Conservation (phyloP, 306 rosid species). For the Calophaca sinica region DNA sequence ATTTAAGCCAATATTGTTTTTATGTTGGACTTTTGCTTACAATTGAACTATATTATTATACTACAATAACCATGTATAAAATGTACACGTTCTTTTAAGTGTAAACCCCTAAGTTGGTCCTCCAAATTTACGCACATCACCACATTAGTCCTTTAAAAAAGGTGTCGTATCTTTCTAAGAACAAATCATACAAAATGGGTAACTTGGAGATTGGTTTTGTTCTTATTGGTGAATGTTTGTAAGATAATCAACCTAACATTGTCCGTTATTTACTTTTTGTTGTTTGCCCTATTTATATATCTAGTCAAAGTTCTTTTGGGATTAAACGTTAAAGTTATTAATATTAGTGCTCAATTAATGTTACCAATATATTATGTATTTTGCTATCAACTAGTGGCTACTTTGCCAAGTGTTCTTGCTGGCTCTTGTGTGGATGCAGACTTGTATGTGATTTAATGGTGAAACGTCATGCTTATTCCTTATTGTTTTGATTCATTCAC, state of each 20-base stretch:
- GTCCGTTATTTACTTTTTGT: neutral
- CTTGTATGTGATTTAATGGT: constrained; percentile 28
- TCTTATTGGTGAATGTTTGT: constrained; percentile 3
- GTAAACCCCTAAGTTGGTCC: neutral
- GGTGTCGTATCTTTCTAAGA: constrained; percentile 78
- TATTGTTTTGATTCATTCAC: constrained; percentile 20
- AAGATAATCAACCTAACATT: constrained; percentile 15
- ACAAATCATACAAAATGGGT: constrained; percentile 72
- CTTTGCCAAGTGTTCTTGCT: constrained; percentile 21
- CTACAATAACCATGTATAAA: neutral
- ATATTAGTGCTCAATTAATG: neutral
- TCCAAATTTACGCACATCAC: neutral
- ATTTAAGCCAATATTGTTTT: too few species aligned
- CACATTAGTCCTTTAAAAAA: constrained; percentile 5
- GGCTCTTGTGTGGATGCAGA: constrained; percentile 19
- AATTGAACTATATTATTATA: neutral
- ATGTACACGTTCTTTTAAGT: neutral
- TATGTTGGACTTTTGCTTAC: neutral
- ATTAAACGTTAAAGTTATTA: neutral
- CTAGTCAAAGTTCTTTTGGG: neutral
- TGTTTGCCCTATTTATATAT: neutral
- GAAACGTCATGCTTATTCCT: constrained; percentile 14
- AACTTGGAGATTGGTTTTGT: constrained; percentile 28
- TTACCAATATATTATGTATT: neutral
- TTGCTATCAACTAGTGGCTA: constrained; percentile 11